Evolutionary conservation across 305 asterid species (phyloP).

Genomic region (Solanum hybrid): DNA sequence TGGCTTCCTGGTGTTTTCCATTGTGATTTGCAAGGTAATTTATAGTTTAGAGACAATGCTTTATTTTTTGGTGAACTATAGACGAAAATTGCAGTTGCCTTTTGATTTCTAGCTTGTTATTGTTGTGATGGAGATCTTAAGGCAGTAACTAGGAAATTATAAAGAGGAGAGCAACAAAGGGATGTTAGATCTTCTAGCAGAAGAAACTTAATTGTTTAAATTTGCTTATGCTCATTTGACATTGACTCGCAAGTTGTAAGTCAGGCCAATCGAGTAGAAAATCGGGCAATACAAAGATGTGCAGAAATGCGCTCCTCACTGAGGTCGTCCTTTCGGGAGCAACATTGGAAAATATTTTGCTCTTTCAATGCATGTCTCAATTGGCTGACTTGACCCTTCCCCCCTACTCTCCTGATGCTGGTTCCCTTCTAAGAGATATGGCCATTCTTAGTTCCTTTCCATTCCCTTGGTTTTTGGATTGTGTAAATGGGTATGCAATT

Average conservation of each 20-base stretch:
- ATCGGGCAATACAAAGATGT: neutral
- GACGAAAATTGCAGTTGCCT: neutral
- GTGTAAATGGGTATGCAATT: neutral
- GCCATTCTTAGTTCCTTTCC: neutral
- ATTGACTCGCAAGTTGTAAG: neutral
- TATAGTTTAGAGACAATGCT: neutral
- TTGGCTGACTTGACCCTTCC: neutral
- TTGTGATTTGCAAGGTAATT: neutral
- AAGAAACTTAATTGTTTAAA: neutral
- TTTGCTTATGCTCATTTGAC: conserved; percentile 2
- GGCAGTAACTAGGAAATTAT: neutral
- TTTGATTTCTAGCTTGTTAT: neutral
- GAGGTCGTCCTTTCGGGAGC: neutral
- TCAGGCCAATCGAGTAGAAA: neutral
- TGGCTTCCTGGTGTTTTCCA: neutral
- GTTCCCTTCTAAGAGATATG: neutral
- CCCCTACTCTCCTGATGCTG: neutral
- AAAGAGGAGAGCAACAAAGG: neutral
- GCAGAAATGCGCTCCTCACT: neutral
- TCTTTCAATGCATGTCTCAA: neutral
- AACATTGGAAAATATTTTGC: neutral
- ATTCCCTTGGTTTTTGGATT: neutral
- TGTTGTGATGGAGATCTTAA: neutral
- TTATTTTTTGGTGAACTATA: neutral
- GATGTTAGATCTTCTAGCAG: neutral